Evolutionary conservation across 176 grass and related monocot genomes (phyloP), one percentile per base, ranked within the genome.

Genomic region (Eragrostis nindensis): DNA sequence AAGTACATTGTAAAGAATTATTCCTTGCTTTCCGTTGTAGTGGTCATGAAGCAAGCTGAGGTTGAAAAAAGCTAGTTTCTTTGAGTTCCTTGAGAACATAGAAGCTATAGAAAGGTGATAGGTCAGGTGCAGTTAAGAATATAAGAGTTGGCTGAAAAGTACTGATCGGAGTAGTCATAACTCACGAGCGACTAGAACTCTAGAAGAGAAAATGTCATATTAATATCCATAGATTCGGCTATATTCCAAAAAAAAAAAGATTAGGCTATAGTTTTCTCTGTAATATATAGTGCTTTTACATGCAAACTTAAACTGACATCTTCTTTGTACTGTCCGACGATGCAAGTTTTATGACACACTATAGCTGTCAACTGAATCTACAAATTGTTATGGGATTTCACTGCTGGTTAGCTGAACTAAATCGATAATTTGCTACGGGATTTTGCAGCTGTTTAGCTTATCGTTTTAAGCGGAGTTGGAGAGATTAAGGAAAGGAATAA

Each of bases 91-190:
- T n/a, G 59, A 86, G 72, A n/a, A n/a, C 41, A 44, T 56, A 45
- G 10, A 42, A 68, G 67, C 19, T 50, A 57, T 45, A 48, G 6
- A 22, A 68, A 74, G 26, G 45, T 55, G 47, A 85, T 26, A 81
- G 16, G 18, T 59, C 15, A 74, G 11, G 62, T 68, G 52, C 70
- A 70, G 43, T 70, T 84, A 80, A 80, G 81, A 67, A 84, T 55
- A 29, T 66, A 78, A 65, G 24, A 73, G 53, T 80, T 65, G 38
- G 9, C 50, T 68, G 14, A 7, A n/a, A 56, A 59, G 59, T 15
- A 72, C 10, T 61, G 57, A 14, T 61, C 2, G 7, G 0, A 44
- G 18, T 66, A 19, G 27, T 66, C 18, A 49, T 54, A 45, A 45
- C 0, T 27, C 13, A n/a, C 11, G 52, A 55, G 38, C 13, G 27